Evolutionary conservation across 768 basidiomycete species (phyloP).

Genomic region (Pulveroboletus sp.): DNA sequence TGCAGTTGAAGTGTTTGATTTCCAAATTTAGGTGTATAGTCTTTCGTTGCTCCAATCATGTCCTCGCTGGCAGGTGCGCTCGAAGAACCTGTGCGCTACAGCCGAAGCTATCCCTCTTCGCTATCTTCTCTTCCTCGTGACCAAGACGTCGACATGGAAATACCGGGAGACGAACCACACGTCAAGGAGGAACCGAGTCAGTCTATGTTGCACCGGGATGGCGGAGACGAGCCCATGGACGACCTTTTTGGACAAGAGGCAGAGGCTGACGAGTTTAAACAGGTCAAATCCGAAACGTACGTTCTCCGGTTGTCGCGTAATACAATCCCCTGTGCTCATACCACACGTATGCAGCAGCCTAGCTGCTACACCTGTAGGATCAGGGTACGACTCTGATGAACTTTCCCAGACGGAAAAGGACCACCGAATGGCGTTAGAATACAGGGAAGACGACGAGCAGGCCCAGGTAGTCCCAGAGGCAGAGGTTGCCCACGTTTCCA

Average conservation of each 20-base stretch:
- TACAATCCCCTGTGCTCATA: slow-evolving; percentile 18
- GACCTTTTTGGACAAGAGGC: slow-evolving; percentile 81
- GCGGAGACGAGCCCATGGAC: slow-evolving; percentile 58
- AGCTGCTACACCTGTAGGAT: slow-evolving; percentile 36
- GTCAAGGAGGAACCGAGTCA: slow-evolving; percentile 20
- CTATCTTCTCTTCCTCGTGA: slow-evolving; percentile 8
- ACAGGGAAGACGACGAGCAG: slow-evolving; percentile 74
- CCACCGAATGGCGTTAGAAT: slow-evolving; percentile 69
- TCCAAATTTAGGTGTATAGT: slow-evolving; percentile 13
- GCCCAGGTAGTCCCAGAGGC: slow-evolving; percentile 53
- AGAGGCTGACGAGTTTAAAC: slow-evolving; percentile 36
- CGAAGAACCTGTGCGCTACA: slow-evolving; percentile 34
- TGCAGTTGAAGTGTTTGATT: not conserved
- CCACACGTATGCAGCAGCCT: slow-evolving; percentile 30
- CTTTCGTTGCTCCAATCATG: slow-evolving; percentile 34
- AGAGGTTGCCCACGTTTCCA: slow-evolving; percentile 65
- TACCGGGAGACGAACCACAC: slow-evolving; percentile 10
- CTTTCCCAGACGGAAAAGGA: slow-evolving; percentile 59
- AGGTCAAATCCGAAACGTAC: slow-evolving; percentile 51
- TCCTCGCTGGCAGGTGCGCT: slow-evolving; percentile 61
- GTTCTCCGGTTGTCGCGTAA: slow-evolving; percentile 2
- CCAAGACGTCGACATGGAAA: slow-evolving; percentile 45
- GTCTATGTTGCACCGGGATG: slow-evolving; percentile 13
- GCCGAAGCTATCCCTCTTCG: slow-evolving; percentile 12
- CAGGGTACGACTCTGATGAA: slow-evolving; percentile 62